Evolutionary conservation across 2,329 filamentous ascomycete genomes (phyloP).

Genomic region (Pyrenophora graminea): DNA sequence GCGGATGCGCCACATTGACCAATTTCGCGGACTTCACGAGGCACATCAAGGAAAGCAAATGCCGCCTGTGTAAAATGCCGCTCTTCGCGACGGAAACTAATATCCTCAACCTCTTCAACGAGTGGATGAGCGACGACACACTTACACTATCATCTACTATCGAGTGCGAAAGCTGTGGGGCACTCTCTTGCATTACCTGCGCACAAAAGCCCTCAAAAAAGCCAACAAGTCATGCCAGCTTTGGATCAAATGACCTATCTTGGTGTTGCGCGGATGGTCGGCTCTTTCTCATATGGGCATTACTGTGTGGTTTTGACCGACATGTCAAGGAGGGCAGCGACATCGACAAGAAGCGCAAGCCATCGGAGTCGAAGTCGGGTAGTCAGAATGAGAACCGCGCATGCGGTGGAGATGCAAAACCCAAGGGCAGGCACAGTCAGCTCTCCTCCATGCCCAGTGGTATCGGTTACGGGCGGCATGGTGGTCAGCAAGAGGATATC

Average conservation of each 20-base stretch:
- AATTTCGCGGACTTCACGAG: conserved; percentile 16
- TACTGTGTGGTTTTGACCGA: conserved; percentile 47
- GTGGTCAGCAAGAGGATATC: no score
- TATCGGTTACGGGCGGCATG: no score
- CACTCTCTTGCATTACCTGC: conserved; percentile 25
- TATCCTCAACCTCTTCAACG: conserved; percentile 15
- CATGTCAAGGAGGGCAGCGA: conserved; percentile 15
- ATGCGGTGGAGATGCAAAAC: no score
- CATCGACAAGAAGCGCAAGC: background rate
- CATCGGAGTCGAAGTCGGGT: background rate
- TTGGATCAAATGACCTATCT: conserved; percentile 13
- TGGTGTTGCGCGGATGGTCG: conserved; percentile 46
- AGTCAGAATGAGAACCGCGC: background rate
- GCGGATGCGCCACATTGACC: background rate
- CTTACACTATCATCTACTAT: conserved; percentile 15
- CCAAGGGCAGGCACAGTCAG: no score
- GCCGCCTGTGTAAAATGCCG: conserved; percentile 13
- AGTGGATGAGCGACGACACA: conserved; percentile 17
- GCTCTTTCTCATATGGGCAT: conserved; percentile 43
- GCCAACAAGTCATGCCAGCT: background rate
- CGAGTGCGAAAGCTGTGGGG: conserved; percentile 23
- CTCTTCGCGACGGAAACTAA: conserved; percentile 17
- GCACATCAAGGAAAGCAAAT: conserved; percentile 17
- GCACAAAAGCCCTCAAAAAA: conserved; percentile 4
- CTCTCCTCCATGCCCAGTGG: no score